Base-by-base conservation (phyloP, 495 filamentous ascomycete species). In the Neurospora cerealis region DNA sequence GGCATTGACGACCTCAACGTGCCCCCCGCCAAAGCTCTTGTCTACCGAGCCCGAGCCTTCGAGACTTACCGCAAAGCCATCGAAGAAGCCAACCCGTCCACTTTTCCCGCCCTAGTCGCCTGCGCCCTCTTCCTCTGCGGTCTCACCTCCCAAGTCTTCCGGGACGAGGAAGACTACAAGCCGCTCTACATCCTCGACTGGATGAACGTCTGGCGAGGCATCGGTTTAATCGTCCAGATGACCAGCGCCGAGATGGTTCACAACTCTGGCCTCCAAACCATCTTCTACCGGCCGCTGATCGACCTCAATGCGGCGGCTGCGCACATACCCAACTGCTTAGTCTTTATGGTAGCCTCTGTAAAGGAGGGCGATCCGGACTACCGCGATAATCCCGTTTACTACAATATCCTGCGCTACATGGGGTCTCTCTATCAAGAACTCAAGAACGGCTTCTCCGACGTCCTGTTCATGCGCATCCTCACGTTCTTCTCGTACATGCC, bases 401-500 rank as follows among this genome's bases (percentile, higher is more conserved):
- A 83, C 74, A 75, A 77, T 37, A 78, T 81, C 42, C 78, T 86
- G 10, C 79, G 80, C 39, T 81, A 77, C 54, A 77, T 87, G 4
- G 85, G 85, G 19, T 83, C 83, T 19, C 79, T 87, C 8, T 87
- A 86, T 62, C 70, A 74, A 19, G 83, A 85, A 74, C 78, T 85
- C 1, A 75, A 78, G 7, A 70, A 79, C 36, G 83, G 84, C 11
- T 80, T 84, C 70, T 77, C 76, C 66, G 72, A 77, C 46, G 76
- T 82, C 19, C 73, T 87, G 32, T 70, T 81, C 48, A 75, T 85
- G 42, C 79, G 85, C 40, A 80, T 85, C 69, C 78, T 83, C 48
- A 85, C 83, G 7, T 83, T 83, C 69, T 78, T 81, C 37, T 85
- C 87, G 19, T 85, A 85, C 13, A 79, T 90, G 5, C 86, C 87